A percentile compares a stretch with the other conserved stretches of the same genome.
phyloP scores from a whole-genome alignment of 2,329 filamentous ascomycete genomes.

The Stemphylium lycopersici region DNA sequence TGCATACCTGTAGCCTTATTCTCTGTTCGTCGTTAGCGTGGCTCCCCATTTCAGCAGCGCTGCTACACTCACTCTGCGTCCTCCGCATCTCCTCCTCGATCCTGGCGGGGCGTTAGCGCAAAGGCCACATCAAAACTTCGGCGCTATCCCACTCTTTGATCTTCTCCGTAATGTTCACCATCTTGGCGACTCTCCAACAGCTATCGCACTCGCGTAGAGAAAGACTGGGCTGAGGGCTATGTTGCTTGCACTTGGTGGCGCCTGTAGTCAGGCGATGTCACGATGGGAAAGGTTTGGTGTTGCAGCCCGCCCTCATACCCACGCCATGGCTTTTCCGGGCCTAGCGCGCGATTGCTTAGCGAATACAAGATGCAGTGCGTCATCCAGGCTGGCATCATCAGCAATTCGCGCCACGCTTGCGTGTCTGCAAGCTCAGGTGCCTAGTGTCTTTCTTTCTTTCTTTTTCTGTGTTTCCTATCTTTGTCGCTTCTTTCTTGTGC shows the following conservation, averaged over 20 bases:
- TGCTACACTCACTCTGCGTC: constrained; percentile 80
- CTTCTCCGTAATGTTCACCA: constrained; percentile 99
- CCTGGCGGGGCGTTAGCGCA: constrained; percentile 60
- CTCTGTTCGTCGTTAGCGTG: constrained; percentile 64
- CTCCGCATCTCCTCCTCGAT: constrained; percentile 99
- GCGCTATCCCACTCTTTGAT: constrained; percentile 85
- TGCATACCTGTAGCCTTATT: constrained; percentile 95
- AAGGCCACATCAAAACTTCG: constrained; percentile 35
- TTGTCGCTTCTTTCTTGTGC: constrained; percentile 6
- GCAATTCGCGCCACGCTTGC: constrained; percentile 19
- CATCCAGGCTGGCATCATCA: constrained; percentile 22
- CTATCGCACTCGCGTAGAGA: constrained; percentile 6
- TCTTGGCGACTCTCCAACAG: constrained; percentile 52
- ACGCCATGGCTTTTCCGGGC: constrained; percentile 17
- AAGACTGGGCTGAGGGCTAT: constrained; percentile 11
- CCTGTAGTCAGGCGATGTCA: constrained; percentile 26
- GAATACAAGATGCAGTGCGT: constrained; percentile 36
- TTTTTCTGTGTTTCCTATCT: background rate
- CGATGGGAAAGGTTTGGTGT: constrained; percentile 47
- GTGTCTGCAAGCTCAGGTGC: constrained; percentile 12
- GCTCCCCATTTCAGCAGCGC: background rate
- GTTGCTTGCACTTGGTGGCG: constrained; percentile 8
- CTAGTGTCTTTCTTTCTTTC: background rate
- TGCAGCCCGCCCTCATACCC: constrained; percentile 22
- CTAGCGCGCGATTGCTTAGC: constrained; percentile 27